These are phyloP conservation scores for Domatiomyces catenatus DNA, from an alignment of 2,329 filamentous ascomycete genomes.

Conservation along the genomic window DNA sequence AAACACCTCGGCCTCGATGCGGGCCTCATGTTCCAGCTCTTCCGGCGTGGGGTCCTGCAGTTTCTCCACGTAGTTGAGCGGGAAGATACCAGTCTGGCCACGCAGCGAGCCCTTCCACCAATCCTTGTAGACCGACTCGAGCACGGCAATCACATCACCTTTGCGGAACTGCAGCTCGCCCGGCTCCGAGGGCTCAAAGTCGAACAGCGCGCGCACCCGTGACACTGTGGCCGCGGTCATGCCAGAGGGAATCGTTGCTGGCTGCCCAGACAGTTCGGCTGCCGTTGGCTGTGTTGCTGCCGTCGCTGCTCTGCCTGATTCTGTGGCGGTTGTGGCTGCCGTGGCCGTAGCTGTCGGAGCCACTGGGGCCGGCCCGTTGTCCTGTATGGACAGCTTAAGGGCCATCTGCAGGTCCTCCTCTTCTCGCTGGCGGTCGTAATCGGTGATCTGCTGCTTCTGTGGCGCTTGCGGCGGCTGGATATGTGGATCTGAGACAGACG, in stretches of 20 bases:
- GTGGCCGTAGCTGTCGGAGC: constrained; percentile 26
- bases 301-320: constrained; percentile 13
- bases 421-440: constrained; percentile 80
- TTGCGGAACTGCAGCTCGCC: constrained; percentile 94
- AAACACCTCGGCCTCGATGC: constrained; percentile 78
- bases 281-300: constrained; percentile 21
- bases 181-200: constrained; percentile 85
- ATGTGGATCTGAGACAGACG: constrained; percentile 52
- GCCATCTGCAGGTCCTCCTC: constrained; percentile 97
- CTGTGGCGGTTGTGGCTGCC: constrained; percentile 21
- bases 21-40: constrained; percentile 84
- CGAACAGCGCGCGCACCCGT: constrained; percentile 79
- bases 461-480: constrained; percentile 85
- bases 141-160: constrained; percentile 89
- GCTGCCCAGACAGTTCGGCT: constrained; percentile 20
- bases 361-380: constrained; percentile 41
- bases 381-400: constrained; percentile 77
- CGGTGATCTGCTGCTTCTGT: constrained; percentile 80
- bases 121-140: constrained; percentile 97
- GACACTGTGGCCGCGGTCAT: constrained; percentile 95
- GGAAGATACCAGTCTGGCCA: constrained; percentile 94
- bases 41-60: constrained; percentile 85
- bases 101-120: constrained; percentile 97
- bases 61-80: constrained; percentile 97
- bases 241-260: constrained; percentile 46